Conservation (phyloP, 495 filamentous ascomycete species). For the Podospora sp. region DNA sequence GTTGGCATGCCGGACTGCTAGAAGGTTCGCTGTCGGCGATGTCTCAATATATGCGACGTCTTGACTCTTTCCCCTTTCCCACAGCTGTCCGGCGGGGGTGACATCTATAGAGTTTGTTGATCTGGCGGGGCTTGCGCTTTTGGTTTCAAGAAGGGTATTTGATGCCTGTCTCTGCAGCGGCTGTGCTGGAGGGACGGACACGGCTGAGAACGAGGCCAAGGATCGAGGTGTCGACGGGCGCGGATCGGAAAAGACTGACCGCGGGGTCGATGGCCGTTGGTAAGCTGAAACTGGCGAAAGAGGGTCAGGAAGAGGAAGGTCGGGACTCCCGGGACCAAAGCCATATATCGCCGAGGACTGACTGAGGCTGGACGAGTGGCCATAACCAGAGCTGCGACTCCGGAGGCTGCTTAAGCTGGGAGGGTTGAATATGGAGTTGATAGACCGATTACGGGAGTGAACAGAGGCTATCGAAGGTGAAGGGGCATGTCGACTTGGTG, state of each 20-base stretch:
- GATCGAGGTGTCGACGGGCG: not conserved
- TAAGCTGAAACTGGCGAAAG: not conserved
- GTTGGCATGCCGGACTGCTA: slow-evolving; percentile 32
- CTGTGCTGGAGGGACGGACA: not conserved
- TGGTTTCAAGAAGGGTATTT: not conserved
- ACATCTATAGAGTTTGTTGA: slow-evolving; percentile 15
- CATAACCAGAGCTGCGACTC: not conserved
- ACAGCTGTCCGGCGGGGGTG: slow-evolving; percentile 24
- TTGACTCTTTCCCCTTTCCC: slow-evolving; percentile 28
- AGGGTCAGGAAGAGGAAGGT: not conserved
- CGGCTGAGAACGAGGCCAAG: not conserved
- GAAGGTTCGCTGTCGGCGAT: slow-evolving; percentile 20
- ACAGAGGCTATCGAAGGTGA: not conserved
- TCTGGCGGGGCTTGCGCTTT: not conserved
- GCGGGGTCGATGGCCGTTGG: not conserved
- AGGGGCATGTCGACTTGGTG: not conserved
- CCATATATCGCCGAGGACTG: not conserved
- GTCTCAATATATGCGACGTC: slow-evolving; percentile 34
- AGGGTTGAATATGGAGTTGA: slow-evolving; percentile 1
- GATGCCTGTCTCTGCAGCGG: not conserved
- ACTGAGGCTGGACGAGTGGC: not conserved
- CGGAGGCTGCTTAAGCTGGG: slow-evolving; percentile 5
- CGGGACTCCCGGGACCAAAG: not conserved
- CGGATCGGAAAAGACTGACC: not conserved
- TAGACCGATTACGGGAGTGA: slow-evolving; percentile 12